Percentiles rank a stretch among this genome's conserved stretches.
Evolutionary conservation across 352 stramenopile species (phyloP).

Genomic region (Aphanomyces astaci): DNA sequence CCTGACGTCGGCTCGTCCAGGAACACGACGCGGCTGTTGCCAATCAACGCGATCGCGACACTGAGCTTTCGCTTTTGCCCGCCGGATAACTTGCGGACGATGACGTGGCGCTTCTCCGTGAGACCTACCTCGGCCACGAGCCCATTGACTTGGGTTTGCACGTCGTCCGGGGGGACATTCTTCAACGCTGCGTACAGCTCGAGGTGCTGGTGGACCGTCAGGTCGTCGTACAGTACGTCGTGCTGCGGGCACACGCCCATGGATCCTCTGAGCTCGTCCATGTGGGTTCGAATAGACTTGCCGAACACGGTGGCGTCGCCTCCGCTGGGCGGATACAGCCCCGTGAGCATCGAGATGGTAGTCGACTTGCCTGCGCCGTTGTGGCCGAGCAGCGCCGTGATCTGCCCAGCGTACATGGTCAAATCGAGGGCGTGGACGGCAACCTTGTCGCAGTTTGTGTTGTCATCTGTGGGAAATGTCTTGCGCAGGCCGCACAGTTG

Average conservation of each 20-base stretch:
- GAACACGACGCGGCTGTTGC: conserved; percentile 62
- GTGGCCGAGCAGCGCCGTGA: conserved; percentile 27
- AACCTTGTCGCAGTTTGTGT: conserved; percentile 53
- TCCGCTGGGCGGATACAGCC: conserved; percentile 18
- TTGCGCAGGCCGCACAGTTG: conserved; percentile 63
- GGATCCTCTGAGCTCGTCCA: conserved; percentile 54
- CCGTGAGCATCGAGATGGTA: conserved; percentile 26
- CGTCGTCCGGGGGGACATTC: conserved; percentile 58
- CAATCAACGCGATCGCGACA: conserved; percentile 85
- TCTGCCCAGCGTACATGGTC: conserved; percentile 77
- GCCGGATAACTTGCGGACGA: conserved; percentile 56
- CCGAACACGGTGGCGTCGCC: conserved; percentile 13
- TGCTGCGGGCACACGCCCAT: conserved; percentile 80
- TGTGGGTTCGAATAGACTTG: conserved; percentile 25
- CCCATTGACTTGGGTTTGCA: conserved; percentile 28
- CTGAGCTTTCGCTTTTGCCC: conserved; percentile 90
- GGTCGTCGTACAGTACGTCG: conserved; percentile 65
- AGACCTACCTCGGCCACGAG: conserved; percentile 57
- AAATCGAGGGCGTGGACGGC: conserved; percentile 82
- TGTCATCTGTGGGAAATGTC: conserved; percentile 37
- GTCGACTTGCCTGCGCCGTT: conserved; percentile 29
- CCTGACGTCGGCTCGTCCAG: conserved; percentile 88
- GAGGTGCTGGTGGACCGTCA: conserved; percentile 72
- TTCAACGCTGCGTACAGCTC: conserved; percentile 64
- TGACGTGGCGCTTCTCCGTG: conserved; percentile 46